Base-by-base conservation (phyloP, 2,329 filamentous ascomycete species). In the Rhynchosporium graminicola region DNA sequence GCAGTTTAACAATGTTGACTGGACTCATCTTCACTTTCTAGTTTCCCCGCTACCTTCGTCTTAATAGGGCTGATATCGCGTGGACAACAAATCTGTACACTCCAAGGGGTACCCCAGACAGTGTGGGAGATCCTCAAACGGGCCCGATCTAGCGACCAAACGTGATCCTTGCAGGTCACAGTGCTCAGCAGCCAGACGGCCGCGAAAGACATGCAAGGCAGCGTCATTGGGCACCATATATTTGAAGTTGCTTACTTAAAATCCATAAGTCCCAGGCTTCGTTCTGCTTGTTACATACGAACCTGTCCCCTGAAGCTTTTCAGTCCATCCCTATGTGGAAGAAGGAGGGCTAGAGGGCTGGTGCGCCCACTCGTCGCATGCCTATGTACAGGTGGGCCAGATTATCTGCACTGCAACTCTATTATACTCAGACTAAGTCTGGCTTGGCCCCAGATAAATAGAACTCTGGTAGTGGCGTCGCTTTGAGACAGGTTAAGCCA, bases 91-190 rank as follows among this genome's bases (percentile, higher is more conserved):
- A 55, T 67, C 65, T 20, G 65, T 65, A 68, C 65, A 64, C 64
- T 67, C 67, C 64, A 67, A 67, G 68, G 67, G 68, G 68, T 61
- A 48, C 63, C 70, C 65, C 57, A 61, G 68, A 56, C 46, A 57
- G 55, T 61, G 64, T 67, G 66, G 67, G 64, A 69, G 71, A 73
- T 73, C 70, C 70, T 73, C 70, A 71, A 73, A 72, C 70, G 67
- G 65, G 63, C 63, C 67, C 64, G 66, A 71, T 71, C 68, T 71
- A 68, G 63, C 65, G 58, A 68, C 69, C 67, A 70, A 70, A 70
- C 66, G 62, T 60, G 45, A 70, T 69, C 67, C 70, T 65, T 55
- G 69, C 59, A 48, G 26, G 56, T n/a, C 48, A 40, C 59, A 47
- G 40, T 66, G 29, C 60, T 61, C 66, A 66, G 65, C 48, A 29